Percentiles rank a stretch among this genome's conserved stretches.
These are phyloP conservation scores for Rhodamnia argentea DNA, from an alignment of 345 rosid genomes.

Conservation along the genomic window DNA sequence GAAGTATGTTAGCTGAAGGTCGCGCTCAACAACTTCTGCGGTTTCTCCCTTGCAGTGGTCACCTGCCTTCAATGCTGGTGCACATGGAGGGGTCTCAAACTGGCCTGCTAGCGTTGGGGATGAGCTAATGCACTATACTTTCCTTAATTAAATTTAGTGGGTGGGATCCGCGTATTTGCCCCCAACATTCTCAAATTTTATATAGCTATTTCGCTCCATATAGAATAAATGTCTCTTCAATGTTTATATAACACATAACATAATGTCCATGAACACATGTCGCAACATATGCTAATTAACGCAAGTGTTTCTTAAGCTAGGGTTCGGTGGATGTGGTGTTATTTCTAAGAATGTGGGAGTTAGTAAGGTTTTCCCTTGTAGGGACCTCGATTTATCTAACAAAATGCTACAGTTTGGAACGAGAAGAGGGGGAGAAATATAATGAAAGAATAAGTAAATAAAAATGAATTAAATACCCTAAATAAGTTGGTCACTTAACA, in stretches of 20 bases:
- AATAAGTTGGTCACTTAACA: no score
- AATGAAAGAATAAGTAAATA: background rate
- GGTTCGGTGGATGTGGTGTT: background rate
- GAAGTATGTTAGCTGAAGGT: background rate
- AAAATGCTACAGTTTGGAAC: background rate
- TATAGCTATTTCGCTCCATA: background rate
- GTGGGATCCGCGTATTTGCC: background rate
- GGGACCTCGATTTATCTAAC: background rate
- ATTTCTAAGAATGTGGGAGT: background rate
- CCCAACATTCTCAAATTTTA: background rate
- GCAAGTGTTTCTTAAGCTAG: background rate
- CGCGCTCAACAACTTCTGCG: background rate
- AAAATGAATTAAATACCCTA: background rate
- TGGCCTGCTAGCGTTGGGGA: background rate
- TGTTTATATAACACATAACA: background rate
- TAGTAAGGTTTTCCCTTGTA: background rate
- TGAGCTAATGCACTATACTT: background rate
- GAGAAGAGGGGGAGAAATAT: background rate
- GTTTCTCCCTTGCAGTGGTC: constrained; percentile 5
- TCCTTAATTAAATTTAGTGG: background rate
- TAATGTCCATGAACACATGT: background rate
- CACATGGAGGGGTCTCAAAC: constrained; percentile 37
- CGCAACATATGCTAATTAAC: background rate
- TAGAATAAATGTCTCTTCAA: background rate
- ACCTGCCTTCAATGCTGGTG: constrained; percentile 36